Evolutionary conservation across 331 rosid species (phyloP).

Genomic region (Phaseolus coccineus): DNA sequence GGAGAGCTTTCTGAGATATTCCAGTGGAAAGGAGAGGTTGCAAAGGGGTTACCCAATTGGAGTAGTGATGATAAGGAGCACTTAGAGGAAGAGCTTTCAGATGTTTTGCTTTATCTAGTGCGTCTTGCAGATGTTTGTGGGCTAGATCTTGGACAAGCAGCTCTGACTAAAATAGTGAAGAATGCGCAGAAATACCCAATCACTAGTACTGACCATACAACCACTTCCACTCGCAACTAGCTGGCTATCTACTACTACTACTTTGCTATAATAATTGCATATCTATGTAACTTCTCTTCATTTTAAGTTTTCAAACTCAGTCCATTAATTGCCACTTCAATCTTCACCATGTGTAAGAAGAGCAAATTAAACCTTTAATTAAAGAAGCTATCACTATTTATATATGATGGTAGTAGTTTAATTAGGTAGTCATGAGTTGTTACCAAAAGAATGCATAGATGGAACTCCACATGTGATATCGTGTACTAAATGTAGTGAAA

Average conservation of each 20-base stretch:
- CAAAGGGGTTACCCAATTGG: conserved; percentile 83
- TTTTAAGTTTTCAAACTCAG: conserved; percentile 1
- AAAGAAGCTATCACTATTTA: background rate
- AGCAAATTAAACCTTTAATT: background rate
- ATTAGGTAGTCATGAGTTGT: background rate
- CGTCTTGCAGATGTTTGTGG: conserved; percentile 83
- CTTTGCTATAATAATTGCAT: background rate
- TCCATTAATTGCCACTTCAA: conserved; percentile 1
- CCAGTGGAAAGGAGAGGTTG: conserved; percentile 94
- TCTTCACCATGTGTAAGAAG: conserved; percentile 14
- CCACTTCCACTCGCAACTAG: conserved; percentile 35
- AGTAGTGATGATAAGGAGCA: conserved; percentile 75
- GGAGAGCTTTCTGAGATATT: conserved; percentile 88
- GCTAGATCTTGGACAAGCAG: conserved; percentile 83
- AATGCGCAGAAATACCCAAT: conserved; percentile 76
- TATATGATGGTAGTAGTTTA: background rate
- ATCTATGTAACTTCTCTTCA: background rate
- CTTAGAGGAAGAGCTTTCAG: conserved; percentile 81
- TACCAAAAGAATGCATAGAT: background rate
- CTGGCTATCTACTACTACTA: background rate
- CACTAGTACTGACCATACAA: conserved; percentile 27
- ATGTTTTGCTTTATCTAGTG: conserved; percentile 75
- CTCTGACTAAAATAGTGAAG: conserved; percentile 67
- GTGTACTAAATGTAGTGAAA: background rate
- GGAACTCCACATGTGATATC: background rate